Percentiles rank a stretch among this genome's conserved stretches.
These are phyloP conservation scores for Pinus albicaulis DNA, from an alignment of 75 land plant genomes.

Conservation along the genomic window DNA sequence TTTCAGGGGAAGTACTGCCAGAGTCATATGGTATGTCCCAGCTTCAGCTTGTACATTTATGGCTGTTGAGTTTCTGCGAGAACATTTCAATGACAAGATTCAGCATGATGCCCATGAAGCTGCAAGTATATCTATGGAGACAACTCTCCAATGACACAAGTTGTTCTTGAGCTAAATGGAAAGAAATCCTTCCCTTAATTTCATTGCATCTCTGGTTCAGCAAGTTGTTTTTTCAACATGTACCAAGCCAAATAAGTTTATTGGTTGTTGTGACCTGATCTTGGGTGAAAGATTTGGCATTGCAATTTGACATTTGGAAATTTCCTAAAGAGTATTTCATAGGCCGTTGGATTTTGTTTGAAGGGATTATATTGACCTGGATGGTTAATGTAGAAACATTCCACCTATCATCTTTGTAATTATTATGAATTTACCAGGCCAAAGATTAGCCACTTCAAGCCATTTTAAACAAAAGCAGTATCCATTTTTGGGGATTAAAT, in stretches of 20 bases:
- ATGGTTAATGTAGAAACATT: neutral
- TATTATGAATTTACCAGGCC: too few relatives aligned
- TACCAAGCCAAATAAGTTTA: neutral
- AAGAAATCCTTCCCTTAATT: neutral
- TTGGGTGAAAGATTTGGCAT: slow-evolving; percentile 5
- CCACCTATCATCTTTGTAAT: neutral
- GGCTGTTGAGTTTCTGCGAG: slow-evolving; percentile 86
- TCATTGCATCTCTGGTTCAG: neutral
- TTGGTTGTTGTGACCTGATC: neutral
- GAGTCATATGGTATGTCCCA: slow-evolving; percentile 91
- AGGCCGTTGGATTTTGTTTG: neutral
- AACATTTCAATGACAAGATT: slow-evolving; percentile 50
- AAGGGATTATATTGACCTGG: neutral
- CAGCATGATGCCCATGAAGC: slow-evolving; percentile 17
- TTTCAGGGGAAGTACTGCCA: slow-evolving; percentile 81
- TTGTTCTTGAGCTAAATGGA: slow-evolving; percentile 12
- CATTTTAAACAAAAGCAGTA: neutral
- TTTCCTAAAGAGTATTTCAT: neutral
- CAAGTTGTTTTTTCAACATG: too few relatives aligned
- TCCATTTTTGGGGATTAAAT: neutral
- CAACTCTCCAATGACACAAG: slow-evolving; percentile 20
- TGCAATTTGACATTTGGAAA: neutral
- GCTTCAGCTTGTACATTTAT: slow-evolving; percentile 96
- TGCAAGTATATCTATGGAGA: slow-evolving; percentile 38
- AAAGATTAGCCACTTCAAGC: neutral